Evolutionary conservation across 176 grass and related monocot species (phyloP).

Genomic region (Rhipidocladum racemiflorum): DNA sequence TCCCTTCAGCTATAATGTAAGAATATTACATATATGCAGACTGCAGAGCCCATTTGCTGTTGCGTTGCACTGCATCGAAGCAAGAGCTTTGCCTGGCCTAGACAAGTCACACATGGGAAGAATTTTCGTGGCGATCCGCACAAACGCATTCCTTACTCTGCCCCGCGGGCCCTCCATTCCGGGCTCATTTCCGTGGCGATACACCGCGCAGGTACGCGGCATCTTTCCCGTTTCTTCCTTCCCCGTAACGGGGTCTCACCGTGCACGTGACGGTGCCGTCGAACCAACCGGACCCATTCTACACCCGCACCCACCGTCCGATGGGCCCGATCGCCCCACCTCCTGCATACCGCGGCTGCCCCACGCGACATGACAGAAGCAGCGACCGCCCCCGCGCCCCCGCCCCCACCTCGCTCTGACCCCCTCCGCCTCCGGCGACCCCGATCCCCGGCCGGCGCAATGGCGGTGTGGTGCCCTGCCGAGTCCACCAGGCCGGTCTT

Average conservation of each 20-base stretch:
- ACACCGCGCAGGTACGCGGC: background rate
- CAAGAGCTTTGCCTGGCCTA: too few species aligned
- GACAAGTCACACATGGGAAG: too few species aligned
- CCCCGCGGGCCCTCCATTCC: too few species aligned
- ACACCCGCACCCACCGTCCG: background rate
- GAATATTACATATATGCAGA: too few species aligned
- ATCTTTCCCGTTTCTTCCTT: background rate
- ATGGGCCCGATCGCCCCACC: background rate
- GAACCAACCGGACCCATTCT: background rate
- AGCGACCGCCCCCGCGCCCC: background rate
- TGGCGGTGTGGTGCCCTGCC: conserved; percentile 38
- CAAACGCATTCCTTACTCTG: too few species aligned
- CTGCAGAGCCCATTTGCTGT: too few species aligned
- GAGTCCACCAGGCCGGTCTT: conserved; percentile 57
- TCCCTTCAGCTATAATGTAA: too few species aligned
- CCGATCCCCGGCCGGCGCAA: conserved; percentile 17
- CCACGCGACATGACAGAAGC: background rate
- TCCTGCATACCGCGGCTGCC: background rate
- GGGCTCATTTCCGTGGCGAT: too few species aligned
- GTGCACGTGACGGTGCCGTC: background rate
- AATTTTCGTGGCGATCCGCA: too few species aligned
- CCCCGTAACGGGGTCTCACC: background rate
- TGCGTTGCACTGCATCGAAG: too few species aligned
- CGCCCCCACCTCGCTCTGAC: conserved; percentile 25
- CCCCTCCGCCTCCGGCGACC: conserved; percentile 14